Evolutionary conservation across 768 basidiomycete species (phyloP).

Genomic region (Crepidotus variabilis): DNA sequence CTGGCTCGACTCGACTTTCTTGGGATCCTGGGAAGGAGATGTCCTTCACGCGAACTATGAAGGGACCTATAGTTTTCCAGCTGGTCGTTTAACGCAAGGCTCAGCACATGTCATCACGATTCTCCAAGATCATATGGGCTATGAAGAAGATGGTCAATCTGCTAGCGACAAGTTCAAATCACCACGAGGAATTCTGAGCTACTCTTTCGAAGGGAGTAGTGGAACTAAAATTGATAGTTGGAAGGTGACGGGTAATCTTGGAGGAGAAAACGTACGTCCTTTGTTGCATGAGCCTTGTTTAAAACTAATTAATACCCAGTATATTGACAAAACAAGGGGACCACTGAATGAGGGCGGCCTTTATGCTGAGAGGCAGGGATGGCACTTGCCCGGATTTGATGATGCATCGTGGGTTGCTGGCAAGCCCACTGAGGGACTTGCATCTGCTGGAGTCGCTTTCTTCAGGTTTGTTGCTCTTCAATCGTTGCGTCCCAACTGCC

Average conservation of each 20-base stretch:
- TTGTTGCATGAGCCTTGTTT: background rate
- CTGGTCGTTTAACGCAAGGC: conserved; percentile 20
- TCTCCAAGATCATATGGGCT: conserved; percentile 52
- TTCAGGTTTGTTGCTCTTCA: conserved; percentile 19
- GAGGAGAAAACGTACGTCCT: conserved; percentile 36
- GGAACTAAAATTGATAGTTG: conserved; percentile 35
- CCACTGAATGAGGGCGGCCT: conserved; percentile 58
- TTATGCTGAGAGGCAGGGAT: conserved; percentile 54
- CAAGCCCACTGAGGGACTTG: conserved; percentile 37
- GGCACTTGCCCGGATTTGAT: conserved; percentile 57
- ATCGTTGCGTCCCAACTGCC: background rate
- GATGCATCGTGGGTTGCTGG: conserved; percentile 41
- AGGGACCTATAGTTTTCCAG: conserved; percentile 31
- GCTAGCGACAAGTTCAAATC: conserved; percentile 44
- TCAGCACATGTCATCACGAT: conserved; percentile 43
- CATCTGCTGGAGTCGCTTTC: conserved; percentile 42
- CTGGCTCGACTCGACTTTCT: conserved; percentile 43
- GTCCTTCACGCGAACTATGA: conserved; percentile 27
- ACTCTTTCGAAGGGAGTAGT: conserved; percentile 39
- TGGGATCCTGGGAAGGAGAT: conserved; percentile 47
- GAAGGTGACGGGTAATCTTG: conserved; percentile 41
- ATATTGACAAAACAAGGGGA: conserved; percentile 45
- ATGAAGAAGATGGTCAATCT: conserved; percentile 40
- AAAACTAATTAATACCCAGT: conserved; percentile 22
- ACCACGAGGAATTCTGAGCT: conserved; percentile 46